Conservation (phyloP, 352 stramenopile genomes). For the Phytophthora idaei region DNA sequence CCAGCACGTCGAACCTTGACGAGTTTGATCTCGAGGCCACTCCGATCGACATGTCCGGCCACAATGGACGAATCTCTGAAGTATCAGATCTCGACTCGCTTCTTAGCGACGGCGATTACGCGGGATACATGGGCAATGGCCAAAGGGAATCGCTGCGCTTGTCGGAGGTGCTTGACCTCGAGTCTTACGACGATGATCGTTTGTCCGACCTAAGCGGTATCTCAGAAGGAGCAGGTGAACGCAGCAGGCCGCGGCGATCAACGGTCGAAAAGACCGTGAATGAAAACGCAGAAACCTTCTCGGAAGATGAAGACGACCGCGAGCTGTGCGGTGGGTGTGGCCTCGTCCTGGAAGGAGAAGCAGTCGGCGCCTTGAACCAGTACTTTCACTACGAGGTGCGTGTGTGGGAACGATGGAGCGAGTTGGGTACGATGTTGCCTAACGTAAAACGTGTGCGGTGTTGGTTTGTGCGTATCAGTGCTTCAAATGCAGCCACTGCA, state of each 20-base stretch:
- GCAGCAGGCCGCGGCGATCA: slow-evolving; percentile 28
- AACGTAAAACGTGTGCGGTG: slow-evolving; percentile 1
- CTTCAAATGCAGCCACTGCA: slow-evolving; percentile 85
- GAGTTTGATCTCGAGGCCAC: slow-evolving; percentile 75
- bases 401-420: not conserved
- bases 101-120: slow-evolving; percentile 66
- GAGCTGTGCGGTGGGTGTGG: slow-evolving; percentile 76
- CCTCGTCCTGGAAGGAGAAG: slow-evolving; percentile 76
- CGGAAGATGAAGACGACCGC: slow-evolving; percentile 72
- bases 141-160: slow-evolving; percentile 73
- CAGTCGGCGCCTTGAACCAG: slow-evolving; percentile 77
- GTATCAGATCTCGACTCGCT: slow-evolving; percentile 69
- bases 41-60: slow-evolving; percentile 35
- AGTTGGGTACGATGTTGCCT: not conserved
- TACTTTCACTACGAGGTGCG: slow-evolving; percentile 84
- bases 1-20: slow-evolving; percentile 54
- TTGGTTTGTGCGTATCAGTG: slow-evolving; percentile 42
- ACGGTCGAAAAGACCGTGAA: slow-evolving; percentile 38
- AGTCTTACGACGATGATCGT: slow-evolving; percentile 52
- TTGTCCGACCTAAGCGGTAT: slow-evolving; percentile 68
- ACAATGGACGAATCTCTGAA: slow-evolving; percentile 66
- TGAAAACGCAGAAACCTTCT: slow-evolving; percentile 52
- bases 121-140: slow-evolving; percentile 53
- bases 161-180: slow-evolving; percentile 81
- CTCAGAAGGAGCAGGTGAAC: slow-evolving; percentile 45